Conservation (phyloP, 352 stramenopile genomes). For the Phytopythium ostracodes region DNA sequence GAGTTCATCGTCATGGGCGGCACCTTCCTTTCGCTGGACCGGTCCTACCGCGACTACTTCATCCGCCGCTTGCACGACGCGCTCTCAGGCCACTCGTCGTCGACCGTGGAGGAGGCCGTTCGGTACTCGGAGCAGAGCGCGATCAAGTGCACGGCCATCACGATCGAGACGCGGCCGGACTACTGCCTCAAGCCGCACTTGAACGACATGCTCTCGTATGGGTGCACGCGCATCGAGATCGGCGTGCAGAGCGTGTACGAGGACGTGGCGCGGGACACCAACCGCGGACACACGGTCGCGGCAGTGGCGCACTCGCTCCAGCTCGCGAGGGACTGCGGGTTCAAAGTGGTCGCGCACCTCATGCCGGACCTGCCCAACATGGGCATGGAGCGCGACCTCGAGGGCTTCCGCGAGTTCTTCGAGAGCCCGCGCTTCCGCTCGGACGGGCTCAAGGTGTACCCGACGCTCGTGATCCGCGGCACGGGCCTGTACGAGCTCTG, state of each 20-base stretch:
- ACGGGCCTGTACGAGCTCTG: slow-evolving; percentile 97
- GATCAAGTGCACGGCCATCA: slow-evolving; percentile 91
- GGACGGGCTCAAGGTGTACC: slow-evolving; percentile 97
- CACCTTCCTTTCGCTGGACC: slow-evolving; percentile 95
- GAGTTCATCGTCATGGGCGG: slow-evolving; percentile 99
- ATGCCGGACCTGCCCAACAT: slow-evolving; percentile 98
- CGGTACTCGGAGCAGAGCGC: slow-evolving; percentile 90
- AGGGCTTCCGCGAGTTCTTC: slow-evolving; percentile 96
- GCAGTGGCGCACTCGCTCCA: slow-evolving; percentile 81
- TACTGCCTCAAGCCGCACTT: slow-evolving; percentile 97
- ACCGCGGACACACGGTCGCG: slow-evolving; percentile 93
- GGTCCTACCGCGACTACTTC: slow-evolving; percentile 95
- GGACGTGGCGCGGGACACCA: slow-evolving; percentile 90
- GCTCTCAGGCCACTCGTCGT: slow-evolving; percentile 90
- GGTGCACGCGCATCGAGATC: slow-evolving; percentile 97
- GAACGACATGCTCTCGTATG: slow-evolving; percentile 96
- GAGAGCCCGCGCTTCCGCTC: slow-evolving; percentile 94
- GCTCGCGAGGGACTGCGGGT: slow-evolving; percentile 93
- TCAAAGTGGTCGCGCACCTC: slow-evolving; percentile 98
- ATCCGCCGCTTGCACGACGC: slow-evolving; percentile 96
- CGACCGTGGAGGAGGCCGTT: slow-evolving; percentile 90
- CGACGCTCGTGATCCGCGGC: slow-evolving; percentile 95
- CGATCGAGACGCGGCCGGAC: slow-evolving; percentile 97
- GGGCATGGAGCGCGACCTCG: slow-evolving; percentile 94
- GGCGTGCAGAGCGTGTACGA: slow-evolving; percentile 97